phyloP scores from a whole-genome alignment of 2,329 filamentous ascomycete species.

The Albifimbria verrucaria region DNA sequence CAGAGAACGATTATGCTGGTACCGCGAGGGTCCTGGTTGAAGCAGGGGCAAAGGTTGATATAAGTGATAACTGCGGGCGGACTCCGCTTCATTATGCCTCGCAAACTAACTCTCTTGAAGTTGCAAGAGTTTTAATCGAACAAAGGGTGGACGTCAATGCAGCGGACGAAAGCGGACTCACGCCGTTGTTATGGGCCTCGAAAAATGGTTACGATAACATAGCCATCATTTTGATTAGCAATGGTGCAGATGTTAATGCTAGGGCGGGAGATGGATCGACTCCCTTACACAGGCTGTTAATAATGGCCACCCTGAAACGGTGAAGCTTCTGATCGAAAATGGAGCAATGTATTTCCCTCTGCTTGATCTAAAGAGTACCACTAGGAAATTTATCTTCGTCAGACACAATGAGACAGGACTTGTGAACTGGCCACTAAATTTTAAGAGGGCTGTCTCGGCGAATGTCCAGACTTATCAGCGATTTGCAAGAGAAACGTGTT shows the following conservation, averaged over 20 bases:
- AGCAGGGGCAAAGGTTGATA: too few species aligned
- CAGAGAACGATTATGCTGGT: background rate
- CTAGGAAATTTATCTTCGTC: too few species aligned
- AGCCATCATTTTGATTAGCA: background rate
- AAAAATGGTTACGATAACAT: background rate
- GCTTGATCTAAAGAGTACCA: background rate
- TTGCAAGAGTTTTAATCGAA: background rate
- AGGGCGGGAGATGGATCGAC: background rate
- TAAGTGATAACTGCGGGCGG: background rate
- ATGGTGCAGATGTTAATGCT: background rate
- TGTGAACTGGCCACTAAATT: too few species aligned
- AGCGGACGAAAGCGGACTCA: background rate
- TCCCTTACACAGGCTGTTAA: background rate
- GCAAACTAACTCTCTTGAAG: background rate
- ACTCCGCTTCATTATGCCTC: background rate
- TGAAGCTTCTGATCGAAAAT: background rate
- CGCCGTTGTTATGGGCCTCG: background rate
- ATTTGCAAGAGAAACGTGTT: too few species aligned
- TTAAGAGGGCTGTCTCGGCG: too few species aligned
- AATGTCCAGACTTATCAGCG: too few species aligned
- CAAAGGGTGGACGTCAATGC: background rate
- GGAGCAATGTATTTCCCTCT: background rate
- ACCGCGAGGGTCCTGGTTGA: too few species aligned
- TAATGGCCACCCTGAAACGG: background rate
- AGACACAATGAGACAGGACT: too few species aligned